Evolutionary conservation across 2,329 filamentous ascomycete species (phyloP).

Genomic region (Claviceps spartinae): DNA sequence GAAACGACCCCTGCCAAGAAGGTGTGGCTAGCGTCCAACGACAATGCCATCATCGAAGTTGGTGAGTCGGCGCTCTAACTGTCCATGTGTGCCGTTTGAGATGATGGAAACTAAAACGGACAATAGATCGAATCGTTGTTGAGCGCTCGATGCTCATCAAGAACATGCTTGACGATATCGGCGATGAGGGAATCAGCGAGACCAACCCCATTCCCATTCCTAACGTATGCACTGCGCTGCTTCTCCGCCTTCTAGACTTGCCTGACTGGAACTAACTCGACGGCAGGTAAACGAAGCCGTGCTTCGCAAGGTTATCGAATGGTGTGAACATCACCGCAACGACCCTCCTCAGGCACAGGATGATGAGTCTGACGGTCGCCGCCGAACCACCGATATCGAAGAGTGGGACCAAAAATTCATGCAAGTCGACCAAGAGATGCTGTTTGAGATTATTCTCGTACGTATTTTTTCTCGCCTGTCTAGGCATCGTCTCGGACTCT

Average conservation of each 20-base stretch:
- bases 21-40: conserved; percentile 39
- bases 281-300: conserved; percentile 81
- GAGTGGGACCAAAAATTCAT: conserved; percentile 99
- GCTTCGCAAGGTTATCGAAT: conserved; percentile 91
- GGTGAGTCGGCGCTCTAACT: conserved; percentile 22
- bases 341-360: conserved; percentile 74
- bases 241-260: not conserved
- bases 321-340: conserved; percentile 89
- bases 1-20: conserved; percentile 21
- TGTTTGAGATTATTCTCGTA: conserved; percentile 97
- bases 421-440: conserved; percentile 99
- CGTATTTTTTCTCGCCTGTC: conserved; percentile 19
- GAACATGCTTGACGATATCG: conserved; percentile 94
- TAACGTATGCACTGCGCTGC: conserved; percentile 42
- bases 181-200: conserved; percentile 41
- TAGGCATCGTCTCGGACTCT: not conserved
- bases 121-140: conserved; percentile 62
- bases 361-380: conserved; percentile 84
- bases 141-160: conserved; percentile 93
- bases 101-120: not conserved
- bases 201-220: conserved; percentile 72
- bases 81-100: not conserved
- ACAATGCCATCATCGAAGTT: conserved; percentile 31
- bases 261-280: not conserved
- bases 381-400: conserved; percentile 98